These are phyloP conservation scores for Themeda triandra DNA, from an alignment of 176 grass and related monocot genomes.

Conservation along the genomic window DNA sequence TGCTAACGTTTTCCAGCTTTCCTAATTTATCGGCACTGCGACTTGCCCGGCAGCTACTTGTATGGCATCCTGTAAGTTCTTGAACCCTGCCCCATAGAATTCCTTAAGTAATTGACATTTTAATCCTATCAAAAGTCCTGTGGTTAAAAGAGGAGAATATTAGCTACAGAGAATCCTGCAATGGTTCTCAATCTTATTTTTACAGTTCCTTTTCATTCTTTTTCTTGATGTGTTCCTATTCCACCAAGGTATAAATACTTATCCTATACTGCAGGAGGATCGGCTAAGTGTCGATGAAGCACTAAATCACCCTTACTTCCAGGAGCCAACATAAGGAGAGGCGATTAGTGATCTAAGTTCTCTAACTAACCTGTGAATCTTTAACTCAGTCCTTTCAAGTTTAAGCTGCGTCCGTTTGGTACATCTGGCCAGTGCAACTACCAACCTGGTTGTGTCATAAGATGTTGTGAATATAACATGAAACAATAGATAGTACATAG, in stretches of 20 bases:
- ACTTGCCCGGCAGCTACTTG: constrained; percentile 79
- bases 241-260: background rate
- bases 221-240: background rate
- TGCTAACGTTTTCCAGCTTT: constrained; percentile 56
- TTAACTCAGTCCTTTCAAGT: background rate
- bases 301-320: constrained; percentile 85
- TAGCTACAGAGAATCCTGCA: background rate
- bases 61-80: constrained; percentile 93
- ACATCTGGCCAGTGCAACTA: background rate
- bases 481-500: background rate
- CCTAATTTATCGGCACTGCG: constrained; percentile 79
- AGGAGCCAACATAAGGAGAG: constrained; percentile 29
- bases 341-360: background rate
- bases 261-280: constrained; percentile 57
- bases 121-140: background rate
- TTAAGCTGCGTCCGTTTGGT: background rate
- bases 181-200: background rate
- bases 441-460: background rate
- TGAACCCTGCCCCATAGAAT: background rate
- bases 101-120: background rate
- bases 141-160: background rate
- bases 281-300: constrained; percentile 84
- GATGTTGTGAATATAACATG: background rate
- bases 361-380: background rate
- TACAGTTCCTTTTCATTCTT: background rate